Evolutionary conservation across 192 early-diverging fungal genomes (phyloP).

Genomic region (Coemansia sp.): DNA sequence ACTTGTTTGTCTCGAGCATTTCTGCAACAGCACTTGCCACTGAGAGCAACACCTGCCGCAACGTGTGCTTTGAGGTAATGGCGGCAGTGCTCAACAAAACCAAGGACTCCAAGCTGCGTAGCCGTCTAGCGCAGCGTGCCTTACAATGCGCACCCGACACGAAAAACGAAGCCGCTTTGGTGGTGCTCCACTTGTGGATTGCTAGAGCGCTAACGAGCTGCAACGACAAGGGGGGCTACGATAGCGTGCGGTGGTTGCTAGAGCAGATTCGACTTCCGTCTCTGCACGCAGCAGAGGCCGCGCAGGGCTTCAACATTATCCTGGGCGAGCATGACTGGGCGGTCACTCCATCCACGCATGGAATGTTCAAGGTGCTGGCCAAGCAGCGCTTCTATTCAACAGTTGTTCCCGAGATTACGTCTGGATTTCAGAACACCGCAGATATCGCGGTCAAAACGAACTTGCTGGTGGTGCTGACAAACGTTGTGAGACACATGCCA

Average conservation of each 20-base stretch:
- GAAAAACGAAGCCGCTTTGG: neutral
- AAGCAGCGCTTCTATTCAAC: slow-evolving; percentile 83
- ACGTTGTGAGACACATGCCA: slow-evolving; percentile 75
- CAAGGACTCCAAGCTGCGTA: slow-evolving; percentile 32
- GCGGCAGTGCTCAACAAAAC: slow-evolving; percentile 69
- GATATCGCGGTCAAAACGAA: slow-evolving; percentile 59
- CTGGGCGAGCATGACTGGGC: slow-evolving; percentile 66
- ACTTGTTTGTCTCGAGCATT: slow-evolving; percentile 45
- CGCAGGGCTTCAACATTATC: slow-evolving; percentile 68
- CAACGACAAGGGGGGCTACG: slow-evolving; percentile 42
- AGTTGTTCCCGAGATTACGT: slow-evolving; percentile 65
- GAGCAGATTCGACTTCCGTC: slow-evolving; percentile 18
- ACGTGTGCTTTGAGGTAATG: slow-evolving; percentile 55
- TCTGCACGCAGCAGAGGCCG: slow-evolving; percentile 33
- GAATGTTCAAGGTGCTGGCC: slow-evolving; percentile 60
- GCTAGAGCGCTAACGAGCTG: slow-evolving; percentile 36
- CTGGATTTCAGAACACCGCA: slow-evolving; percentile 38
- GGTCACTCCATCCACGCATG: slow-evolving; percentile 59
- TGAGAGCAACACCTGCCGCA: slow-evolving; percentile 37
- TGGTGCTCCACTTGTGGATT: slow-evolving; percentile 36
- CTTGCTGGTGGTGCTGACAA: slow-evolving; percentile 77
- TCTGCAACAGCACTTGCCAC: slow-evolving; percentile 42
- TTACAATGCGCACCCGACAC: neutral
- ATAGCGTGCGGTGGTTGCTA: slow-evolving; percentile 30
- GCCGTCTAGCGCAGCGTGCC: slow-evolving; percentile 14